A percentile compares a stretch with the other conserved stretches of the same genome.
These are phyloP conservation scores for Mycena pura DNA, from an alignment of 768 basidiomycete genomes.

Conservation along the genomic window DNA sequence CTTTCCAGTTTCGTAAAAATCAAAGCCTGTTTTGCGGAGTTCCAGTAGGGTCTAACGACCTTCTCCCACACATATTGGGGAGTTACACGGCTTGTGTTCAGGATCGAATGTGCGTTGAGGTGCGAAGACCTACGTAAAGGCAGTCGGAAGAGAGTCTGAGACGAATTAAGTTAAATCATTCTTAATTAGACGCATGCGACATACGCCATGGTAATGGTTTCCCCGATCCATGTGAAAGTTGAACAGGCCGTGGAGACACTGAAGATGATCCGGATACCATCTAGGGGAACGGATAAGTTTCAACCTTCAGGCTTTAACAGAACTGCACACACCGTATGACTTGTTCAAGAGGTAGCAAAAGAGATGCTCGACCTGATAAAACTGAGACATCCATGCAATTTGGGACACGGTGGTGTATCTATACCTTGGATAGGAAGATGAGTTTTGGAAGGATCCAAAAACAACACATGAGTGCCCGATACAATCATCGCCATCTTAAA, in stretches of 20 bases:
- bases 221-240: conserved; percentile 40
- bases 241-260: conserved; percentile 46
- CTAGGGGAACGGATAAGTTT: conserved; percentile 36
- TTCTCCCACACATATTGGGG: conserved; percentile 28
- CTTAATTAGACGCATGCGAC: conserved; percentile 19
- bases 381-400: not conserved
- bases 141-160: conserved; percentile 54
- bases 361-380: conserved; percentile 33
- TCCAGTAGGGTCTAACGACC: conserved; percentile 40
- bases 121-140: conserved; percentile 46
- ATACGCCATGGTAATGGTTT: conserved; percentile 47
- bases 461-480: conserved; percentile 38
- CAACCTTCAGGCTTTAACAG: not conserved
- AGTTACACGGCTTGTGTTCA: conserved; percentile 30
- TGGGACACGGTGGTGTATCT: not conserved
- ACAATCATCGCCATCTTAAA: conserved; percentile 39
- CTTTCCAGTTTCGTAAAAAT: conserved; percentile 47
- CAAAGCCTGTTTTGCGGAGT: conserved; percentile 43
- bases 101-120: conserved; percentile 29
- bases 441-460: conserved; percentile 53
- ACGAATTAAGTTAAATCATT: conserved; percentile 3
- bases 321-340: conserved; percentile 40
- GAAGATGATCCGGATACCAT: conserved; percentile 49
- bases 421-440: conserved; percentile 43
- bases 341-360: conserved; percentile 39